Evolutionary conservation across 2,329 filamentous ascomycete species (phyloP).

Genomic region (Neofusicoccum umdonicola): DNA sequence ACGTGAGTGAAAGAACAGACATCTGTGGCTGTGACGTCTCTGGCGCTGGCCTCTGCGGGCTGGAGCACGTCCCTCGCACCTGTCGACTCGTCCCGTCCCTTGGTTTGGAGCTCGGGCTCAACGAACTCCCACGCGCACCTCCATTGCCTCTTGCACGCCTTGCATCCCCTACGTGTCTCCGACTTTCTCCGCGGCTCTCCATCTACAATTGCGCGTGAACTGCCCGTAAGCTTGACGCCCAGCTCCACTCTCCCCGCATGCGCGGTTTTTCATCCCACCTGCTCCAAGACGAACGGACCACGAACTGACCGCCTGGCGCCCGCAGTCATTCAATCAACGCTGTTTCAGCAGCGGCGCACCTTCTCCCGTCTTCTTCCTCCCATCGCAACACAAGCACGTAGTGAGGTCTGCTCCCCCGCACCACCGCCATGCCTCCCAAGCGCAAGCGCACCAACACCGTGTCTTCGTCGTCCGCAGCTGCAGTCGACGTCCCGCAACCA

Average conservation of each 20-base stretch:
- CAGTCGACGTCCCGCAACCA: constrained; percentile 61
- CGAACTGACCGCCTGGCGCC: constrained; percentile 13
- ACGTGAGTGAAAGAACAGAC: neutral
- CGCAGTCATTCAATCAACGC: constrained; percentile 4
- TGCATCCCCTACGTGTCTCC: constrained; percentile 9
- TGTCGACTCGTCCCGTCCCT: neutral
- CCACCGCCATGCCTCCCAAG: constrained; percentile 54
- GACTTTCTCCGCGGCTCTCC: neutral
- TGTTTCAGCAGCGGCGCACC: constrained; percentile 7
- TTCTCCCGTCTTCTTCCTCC: neutral
- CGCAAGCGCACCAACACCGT: constrained; percentile 71
- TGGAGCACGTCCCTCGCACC: constrained; percentile 6
- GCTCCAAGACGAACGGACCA: constrained; percentile 11
- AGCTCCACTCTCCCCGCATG: constrained; percentile 1
- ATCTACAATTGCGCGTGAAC: neutral
- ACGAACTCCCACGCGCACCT: neutral
- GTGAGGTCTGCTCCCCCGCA: neutral
- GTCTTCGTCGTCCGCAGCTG: constrained; percentile 35
- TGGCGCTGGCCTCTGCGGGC: neutral
- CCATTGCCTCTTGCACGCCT: constrained; percentile 6
- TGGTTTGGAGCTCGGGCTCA: neutral
- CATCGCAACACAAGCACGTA: neutral
- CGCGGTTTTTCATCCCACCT: constrained; percentile 8
- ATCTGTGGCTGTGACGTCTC: constrained; percentile 8
- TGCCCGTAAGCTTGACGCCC: neutral